phyloP scores from a whole-genome alignment of 2,329 filamentous ascomycete species.

The Emmonsiellopsis sp. region DNA sequence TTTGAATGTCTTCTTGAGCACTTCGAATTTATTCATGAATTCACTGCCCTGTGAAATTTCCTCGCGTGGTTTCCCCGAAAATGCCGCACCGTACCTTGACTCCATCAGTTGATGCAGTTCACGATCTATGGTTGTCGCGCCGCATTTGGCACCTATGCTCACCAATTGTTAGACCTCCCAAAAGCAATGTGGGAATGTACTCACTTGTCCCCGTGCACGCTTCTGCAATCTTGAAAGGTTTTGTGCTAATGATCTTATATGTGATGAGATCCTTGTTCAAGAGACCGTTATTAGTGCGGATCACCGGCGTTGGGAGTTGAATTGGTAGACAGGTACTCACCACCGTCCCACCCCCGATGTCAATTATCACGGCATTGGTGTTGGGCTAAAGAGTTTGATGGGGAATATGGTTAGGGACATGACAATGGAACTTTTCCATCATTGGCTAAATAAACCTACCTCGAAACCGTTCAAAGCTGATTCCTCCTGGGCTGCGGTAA shows the following conservation, averaged over 20 bases:
- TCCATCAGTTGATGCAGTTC: conserved; percentile 17
- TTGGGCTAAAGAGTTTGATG: not conserved
- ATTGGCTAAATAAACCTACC: not conserved
- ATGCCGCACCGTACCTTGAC: conserved; percentile 16
- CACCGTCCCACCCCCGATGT: conserved; percentile 16
- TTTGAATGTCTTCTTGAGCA: conserved; percentile 16
- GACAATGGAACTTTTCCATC: too few relatives aligned
- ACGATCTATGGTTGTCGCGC: conserved; percentile 21
- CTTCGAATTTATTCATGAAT: conserved; percentile 23
- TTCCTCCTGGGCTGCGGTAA: not conserved
- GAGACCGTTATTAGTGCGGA: too few relatives aligned
- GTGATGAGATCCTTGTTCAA: conserved; percentile 10
- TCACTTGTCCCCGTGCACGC: conserved; percentile 6
- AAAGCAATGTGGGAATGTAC: not conserved
- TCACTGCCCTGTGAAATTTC: conserved; percentile 15
- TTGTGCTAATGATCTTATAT: not conserved
- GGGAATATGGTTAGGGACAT: too few relatives aligned
- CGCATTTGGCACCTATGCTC: conserved; percentile 17
- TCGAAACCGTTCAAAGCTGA: not conserved
- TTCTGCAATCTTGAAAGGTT: conserved; percentile 4
- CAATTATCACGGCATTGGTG: conserved; percentile 9
- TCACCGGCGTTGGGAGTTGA: not conserved
- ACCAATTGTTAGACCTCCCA: not conserved
- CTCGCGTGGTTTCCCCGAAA: conserved; percentile 10
- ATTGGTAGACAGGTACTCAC: conserved; percentile 1